These are phyloP conservation scores for Garcia nutans DNA, from an alignment of 345 rosid genomes.

Conservation along the genomic window DNA sequence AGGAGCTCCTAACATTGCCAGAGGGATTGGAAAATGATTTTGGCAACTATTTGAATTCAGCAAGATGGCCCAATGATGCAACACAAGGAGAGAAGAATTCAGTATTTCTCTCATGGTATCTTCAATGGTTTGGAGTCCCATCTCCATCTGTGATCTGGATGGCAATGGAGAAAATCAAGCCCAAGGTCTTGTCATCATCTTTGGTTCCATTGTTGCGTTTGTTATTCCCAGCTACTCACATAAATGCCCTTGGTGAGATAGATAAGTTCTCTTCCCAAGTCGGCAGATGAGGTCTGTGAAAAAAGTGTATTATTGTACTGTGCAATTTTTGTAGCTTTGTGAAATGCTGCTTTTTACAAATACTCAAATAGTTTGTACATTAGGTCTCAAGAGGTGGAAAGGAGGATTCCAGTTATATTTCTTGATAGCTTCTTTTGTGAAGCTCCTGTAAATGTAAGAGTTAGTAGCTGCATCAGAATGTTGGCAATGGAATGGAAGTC, in stretches of 20 bases:
- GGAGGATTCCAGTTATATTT: not conserved
- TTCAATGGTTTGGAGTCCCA: constrained; percentile 77
- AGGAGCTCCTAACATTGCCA: constrained; percentile 53
- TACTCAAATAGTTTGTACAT: not conserved
- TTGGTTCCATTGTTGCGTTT: constrained; percentile 60
- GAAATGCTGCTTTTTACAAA: not conserved
- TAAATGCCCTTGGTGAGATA: constrained; percentile 55
- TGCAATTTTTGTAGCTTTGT: not conserved
- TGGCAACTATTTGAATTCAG: constrained; percentile 46
- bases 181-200: constrained; percentile 37
- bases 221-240: constrained; percentile 61
- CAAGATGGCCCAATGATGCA: constrained; percentile 57
- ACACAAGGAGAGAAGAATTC: constrained; percentile 34
- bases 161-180: constrained; percentile 48
- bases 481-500: too few species aligned
- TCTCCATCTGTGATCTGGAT: constrained; percentile 49
- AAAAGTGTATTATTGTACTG: not conserved
- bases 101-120: constrained; percentile 70
- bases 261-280: constrained; percentile 31
- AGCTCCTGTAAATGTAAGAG: not conserved
- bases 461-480: too few species aligned
- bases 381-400: constrained; percentile 1
- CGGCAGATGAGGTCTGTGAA: constrained; percentile 15
- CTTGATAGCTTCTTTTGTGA: not conserved
- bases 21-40: constrained; percentile 42